Evolutionary conservation across 2,329 filamentous ascomycete species (phyloP).

Genomic region (Rugonectria rugulosa): DNA sequence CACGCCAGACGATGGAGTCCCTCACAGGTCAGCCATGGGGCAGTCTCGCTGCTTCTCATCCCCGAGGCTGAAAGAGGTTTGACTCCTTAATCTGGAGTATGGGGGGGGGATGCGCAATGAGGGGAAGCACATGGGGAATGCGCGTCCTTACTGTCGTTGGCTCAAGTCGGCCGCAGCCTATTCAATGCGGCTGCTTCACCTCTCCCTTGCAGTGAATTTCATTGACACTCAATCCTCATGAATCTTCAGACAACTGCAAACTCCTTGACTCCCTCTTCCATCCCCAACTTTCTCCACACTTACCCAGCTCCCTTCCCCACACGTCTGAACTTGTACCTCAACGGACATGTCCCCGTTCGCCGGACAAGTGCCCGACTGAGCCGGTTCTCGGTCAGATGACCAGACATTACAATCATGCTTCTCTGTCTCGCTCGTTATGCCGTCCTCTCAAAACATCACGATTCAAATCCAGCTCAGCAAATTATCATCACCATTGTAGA

Average conservation of each 20-base stretch:
- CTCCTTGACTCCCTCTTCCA: not conserved
- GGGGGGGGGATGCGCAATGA: conserved; percentile 1
- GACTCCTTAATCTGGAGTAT: not conserved
- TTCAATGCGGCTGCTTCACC: not conserved
- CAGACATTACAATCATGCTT: not conserved
- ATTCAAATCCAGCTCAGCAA: not conserved
- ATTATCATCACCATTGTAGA: not conserved
- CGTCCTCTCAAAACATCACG: not conserved
- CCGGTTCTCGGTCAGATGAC: conserved; percentile 16
- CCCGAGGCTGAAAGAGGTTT: conserved; percentile 14
- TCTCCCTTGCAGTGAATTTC: not conserved
- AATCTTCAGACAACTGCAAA: not conserved
- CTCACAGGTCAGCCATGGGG: conserved; percentile 7
- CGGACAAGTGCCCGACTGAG: conserved; percentile 21
- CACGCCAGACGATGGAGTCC: conserved; percentile 16
- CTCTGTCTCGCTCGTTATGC: not conserved
- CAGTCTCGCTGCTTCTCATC: conserved; percentile 18
- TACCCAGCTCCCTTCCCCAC: conserved; percentile 7
- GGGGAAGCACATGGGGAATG: conserved; percentile 1
- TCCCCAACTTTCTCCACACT: conserved; percentile 24
- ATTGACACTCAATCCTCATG: not conserved
- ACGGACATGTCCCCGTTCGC: conserved; percentile 21
- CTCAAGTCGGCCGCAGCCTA: not conserved
- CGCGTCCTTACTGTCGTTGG: too few relatives aligned
- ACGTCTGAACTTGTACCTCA: conserved; percentile 5